A percentile compares a stretch with the other conserved stretches of the same genome.
These are phyloP conservation scores for Capronia coronata DNA, from an alignment of 2,329 filamentous ascomycete species.

Conservation along the genomic window DNA sequence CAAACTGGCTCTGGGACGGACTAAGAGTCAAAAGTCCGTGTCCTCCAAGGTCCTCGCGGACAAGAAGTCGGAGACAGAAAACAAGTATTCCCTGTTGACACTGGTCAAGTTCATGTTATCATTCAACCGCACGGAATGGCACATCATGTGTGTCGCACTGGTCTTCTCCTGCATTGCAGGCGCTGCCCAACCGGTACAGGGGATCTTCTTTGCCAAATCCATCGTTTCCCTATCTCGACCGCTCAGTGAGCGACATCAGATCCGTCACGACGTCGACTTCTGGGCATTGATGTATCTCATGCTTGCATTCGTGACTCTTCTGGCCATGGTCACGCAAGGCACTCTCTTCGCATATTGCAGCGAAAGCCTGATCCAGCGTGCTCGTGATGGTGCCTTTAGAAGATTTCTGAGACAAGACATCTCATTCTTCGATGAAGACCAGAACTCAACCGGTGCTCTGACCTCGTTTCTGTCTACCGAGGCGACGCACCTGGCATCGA, in stretches of 20 bases:
- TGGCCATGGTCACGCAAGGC: slow-evolving; percentile 63
- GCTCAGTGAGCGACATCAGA: slow-evolving; percentile 41
- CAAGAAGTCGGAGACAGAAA: slow-evolving; percentile 44
- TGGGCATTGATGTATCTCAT: slow-evolving; percentile 87
- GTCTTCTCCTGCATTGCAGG: slow-evolving; percentile 70
- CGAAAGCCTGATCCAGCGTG: slow-evolving; percentile 76
- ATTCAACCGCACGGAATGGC: slow-evolving; percentile 70
- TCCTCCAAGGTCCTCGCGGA: slow-evolving; percentile 66
- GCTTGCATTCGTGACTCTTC: slow-evolving; percentile 66
- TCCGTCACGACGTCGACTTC: slow-evolving; percentile 69
- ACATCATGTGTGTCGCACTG: slow-evolving; percentile 66
- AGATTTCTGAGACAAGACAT: slow-evolving; percentile 89
- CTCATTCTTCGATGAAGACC: slow-evolving; percentile 79
- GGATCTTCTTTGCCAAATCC: slow-evolving; percentile 83
- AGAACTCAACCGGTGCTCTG: slow-evolving; percentile 81
- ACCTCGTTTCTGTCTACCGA: slow-evolving; percentile 85
- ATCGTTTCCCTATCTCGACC: slow-evolving; percentile 64
- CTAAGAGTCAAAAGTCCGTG: slow-evolving; percentile 48
- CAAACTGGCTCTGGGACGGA: slow-evolving; percentile 36
- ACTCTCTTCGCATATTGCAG: slow-evolving; percentile 75
- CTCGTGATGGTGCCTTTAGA: slow-evolving; percentile 75
- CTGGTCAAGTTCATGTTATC: slow-evolving; percentile 71
- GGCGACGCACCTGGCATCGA: slow-evolving; percentile 78
- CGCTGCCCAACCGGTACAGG: slow-evolving; percentile 67
- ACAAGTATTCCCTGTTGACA: slow-evolving; percentile 64